These are phyloP conservation scores for bread wheat (Triticum aestivum) DNA, from an alignment of 176 grass and related monocot species.

Conservation along the genomic window IWGSC_CS_RefSeq_v2.1 NC_057799.1:133772428-133772927, in stretches of 20 bases:
- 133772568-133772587: constrained; percentile 85
- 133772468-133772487: neutral
- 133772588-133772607: constrained; percentile 68
- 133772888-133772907: constrained; percentile 21
- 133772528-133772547: constrained; percentile 10
- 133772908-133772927: constrained; percentile 86
- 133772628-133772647: constrained; percentile 50
- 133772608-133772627: constrained; percentile 86
- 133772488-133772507: neutral
- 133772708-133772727: constrained; percentile 65
- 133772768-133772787: constrained; percentile 73
- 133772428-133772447: neutral
- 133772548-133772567: constrained; percentile 66
- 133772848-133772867: neutral
- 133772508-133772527: constrained; percentile 47
- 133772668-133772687: constrained; percentile 94
- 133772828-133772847: constrained; percentile 42
- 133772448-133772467: neutral
- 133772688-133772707: constrained; percentile 82
- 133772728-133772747: constrained; percentile 82
- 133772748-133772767: constrained; percentile 66
- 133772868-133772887: constrained; percentile 51
- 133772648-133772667: constrained; percentile 65
- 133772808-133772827: constrained; percentile 44
- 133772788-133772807: constrained; percentile 67